phyloP scores from a whole-genome alignment of 176 grass and related monocot genomes.

The Juncus inflexus region DNA sequence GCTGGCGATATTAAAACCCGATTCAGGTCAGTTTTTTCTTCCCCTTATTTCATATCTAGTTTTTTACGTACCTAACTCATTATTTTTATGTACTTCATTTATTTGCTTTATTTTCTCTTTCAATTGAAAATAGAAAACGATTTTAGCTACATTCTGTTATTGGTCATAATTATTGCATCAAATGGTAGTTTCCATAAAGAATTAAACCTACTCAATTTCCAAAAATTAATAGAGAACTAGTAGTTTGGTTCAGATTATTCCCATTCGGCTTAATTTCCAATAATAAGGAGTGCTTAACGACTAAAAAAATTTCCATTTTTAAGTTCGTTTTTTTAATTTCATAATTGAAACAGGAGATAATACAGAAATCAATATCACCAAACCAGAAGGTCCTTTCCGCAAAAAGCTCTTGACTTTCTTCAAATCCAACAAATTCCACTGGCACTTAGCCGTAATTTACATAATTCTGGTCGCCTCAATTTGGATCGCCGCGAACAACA shows the following conservation, averaged over 20 bases:
- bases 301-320: background rate
- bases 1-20: too few relatives aligned
- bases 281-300: background rate
- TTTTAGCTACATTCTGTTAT: background rate
- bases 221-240: background rate
- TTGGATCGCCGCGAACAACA: conserved; percentile 97
- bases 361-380: conserved; percentile 4
- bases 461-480: conserved; percentile 73
- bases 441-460: conserved; percentile 80
- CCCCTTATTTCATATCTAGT: background rate
- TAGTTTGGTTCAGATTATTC: background rate
- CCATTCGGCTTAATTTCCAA: background rate
- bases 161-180: background rate
- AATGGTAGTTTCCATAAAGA: background rate
- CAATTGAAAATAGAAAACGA: background rate
- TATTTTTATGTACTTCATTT: background rate
- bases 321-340: conserved; percentile 1
- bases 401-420: conserved; percentile 29
- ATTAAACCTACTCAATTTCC: background rate
- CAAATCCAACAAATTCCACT: conserved; percentile 45
- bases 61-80: too few relatives aligned
- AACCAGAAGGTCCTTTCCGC: conserved; percentile 6
- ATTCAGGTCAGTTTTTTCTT: conserved; percentile 9
- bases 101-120: background rate
- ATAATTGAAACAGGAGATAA: background rate